Conservation (phyloP, 306 rosid genomes). For the Cicer judaicum region DNA sequence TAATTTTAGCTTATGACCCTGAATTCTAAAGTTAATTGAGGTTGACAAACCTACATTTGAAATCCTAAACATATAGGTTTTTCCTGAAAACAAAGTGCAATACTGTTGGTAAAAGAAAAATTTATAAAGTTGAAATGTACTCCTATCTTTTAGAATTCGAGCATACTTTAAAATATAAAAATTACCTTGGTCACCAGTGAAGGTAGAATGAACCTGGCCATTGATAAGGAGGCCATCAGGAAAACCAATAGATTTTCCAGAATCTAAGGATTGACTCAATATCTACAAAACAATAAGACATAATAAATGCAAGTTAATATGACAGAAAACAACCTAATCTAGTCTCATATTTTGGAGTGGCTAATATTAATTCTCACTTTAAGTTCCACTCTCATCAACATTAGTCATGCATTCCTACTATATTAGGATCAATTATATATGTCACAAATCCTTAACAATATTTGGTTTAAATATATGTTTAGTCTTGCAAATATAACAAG, state of each 20-base stretch:
- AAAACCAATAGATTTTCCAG: slow-evolving; percentile 74
- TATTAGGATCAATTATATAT: slow-evolving; percentile 10
- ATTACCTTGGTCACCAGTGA: slow-evolving; percentile 78
- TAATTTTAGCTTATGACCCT: slow-evolving; percentile 75
- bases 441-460: background rate
- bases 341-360: slow-evolving; percentile 9
- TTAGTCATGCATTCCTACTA: background rate
- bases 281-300: slow-evolving; percentile 51
- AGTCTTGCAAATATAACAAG: too few relatives aligned
- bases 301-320: slow-evolving; percentile 11
- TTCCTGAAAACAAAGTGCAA: slow-evolving; percentile 62
- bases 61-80: slow-evolving; percentile 89
- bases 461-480: too few relatives aligned
- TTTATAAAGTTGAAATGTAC: slow-evolving; percentile 1
- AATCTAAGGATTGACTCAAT: slow-evolving; percentile 72
- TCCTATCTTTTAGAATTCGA: slow-evolving; percentile 4
- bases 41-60: slow-evolving; percentile 90
- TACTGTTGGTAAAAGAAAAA: slow-evolving; percentile 34
- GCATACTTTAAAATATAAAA: slow-evolving; percentile 7
- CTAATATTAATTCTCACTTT: background rate
- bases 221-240: slow-evolving; percentile 88
- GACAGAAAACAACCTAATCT: slow-evolving; percentile 3
- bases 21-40: slow-evolving; percentile 84
- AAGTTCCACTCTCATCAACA: background rate
- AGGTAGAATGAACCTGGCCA: slow-evolving; percentile 68